Percentiles rank a stretch among this genome's conserved stretches.
Conservation (phyloP, 1,284 basidiomycete genomes). For the Austroboletus novae-zelandiae region DNA sequence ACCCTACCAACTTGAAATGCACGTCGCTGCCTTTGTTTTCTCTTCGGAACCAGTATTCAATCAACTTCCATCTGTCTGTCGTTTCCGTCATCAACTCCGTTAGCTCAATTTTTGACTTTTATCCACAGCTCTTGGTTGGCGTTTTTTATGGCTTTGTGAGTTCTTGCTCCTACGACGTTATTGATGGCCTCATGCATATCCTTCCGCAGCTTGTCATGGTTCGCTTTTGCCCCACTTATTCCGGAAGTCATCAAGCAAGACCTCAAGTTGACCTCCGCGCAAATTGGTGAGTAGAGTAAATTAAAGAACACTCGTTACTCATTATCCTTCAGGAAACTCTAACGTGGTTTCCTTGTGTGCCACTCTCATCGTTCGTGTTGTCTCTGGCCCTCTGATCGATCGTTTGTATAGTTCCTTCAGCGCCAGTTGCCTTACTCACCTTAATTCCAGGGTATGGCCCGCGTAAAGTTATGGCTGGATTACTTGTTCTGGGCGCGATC, state of each 20-base stretch:
- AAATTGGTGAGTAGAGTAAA: constrained; percentile 36
- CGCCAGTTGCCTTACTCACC: neutral
- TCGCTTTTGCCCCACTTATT: constrained; percentile 62
- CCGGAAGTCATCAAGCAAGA: constrained; percentile 60
- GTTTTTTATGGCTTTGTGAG: constrained; percentile 44
- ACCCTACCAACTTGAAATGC: constrained; percentile 54
- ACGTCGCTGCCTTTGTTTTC: constrained; percentile 56
- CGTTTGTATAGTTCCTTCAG: constrained; percentile 25
- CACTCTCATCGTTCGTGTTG: constrained; percentile 52
- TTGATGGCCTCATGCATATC: constrained; percentile 26
- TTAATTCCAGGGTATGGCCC: constrained; percentile 45
- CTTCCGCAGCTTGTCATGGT: constrained; percentile 51
- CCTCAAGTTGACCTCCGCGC: constrained; percentile 45
- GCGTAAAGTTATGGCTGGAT: constrained; percentile 56
- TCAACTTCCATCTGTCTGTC: constrained; percentile 50
- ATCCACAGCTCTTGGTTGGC: constrained; percentile 42
- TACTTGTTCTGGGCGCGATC: constrained; percentile 60
- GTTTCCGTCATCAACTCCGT: neutral
- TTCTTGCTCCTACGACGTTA: neutral
- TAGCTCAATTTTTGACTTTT: neutral
- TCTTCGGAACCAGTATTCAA: constrained; percentile 50
- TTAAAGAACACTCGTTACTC: neutral
- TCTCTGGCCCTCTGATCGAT: constrained; percentile 59
- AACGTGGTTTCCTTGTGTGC: constrained; percentile 59
- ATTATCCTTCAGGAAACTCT: constrained; percentile 41